These are phyloP conservation scores for Rhizophora mangle DNA, from an alignment of 345 rosid genomes.

Conservation along the genomic window DNA sequence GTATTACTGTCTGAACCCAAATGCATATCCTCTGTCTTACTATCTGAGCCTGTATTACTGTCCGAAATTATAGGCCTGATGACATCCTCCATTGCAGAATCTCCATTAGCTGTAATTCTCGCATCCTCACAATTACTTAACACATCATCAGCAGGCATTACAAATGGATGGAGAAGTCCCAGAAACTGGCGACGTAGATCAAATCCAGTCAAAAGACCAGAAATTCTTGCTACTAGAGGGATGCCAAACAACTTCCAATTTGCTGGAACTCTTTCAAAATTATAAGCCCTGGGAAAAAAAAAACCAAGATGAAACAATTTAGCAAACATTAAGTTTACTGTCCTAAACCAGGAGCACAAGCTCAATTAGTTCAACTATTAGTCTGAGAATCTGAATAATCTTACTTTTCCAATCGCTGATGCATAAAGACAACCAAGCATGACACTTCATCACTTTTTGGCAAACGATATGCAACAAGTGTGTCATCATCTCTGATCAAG, in stretches of 20 bases:
- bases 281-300: constrained; percentile 15
- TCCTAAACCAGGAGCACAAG: background rate
- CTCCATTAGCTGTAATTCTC: constrained; percentile 29
- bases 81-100: constrained; percentile 38
- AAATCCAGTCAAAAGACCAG: constrained; percentile 20
- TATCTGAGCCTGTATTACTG: constrained; percentile 25
- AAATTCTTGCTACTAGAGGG: constrained; percentile 49
- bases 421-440: constrained; percentile 20
- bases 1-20: constrained; percentile 11
- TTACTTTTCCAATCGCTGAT: constrained; percentile 21
- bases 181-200: constrained; percentile 15
- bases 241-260: constrained; percentile 39
- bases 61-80: constrained; percentile 25
- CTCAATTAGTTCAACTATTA: background rate
- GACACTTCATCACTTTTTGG: constrained; percentile 16
- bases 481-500: constrained; percentile 27
- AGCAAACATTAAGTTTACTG: background rate
- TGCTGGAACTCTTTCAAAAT: constrained; percentile 9
- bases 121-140: constrained; percentile 33
- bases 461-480: constrained; percentile 29
- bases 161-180: constrained; percentile 17
- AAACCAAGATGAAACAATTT: background rate
- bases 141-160: constrained; percentile 20
- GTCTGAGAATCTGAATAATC: background rate
- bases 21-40: constrained; percentile 29